Base-by-base conservation (phyloP, 768 basidiomycete species). In the Leccinum fibrillosum region DNA sequence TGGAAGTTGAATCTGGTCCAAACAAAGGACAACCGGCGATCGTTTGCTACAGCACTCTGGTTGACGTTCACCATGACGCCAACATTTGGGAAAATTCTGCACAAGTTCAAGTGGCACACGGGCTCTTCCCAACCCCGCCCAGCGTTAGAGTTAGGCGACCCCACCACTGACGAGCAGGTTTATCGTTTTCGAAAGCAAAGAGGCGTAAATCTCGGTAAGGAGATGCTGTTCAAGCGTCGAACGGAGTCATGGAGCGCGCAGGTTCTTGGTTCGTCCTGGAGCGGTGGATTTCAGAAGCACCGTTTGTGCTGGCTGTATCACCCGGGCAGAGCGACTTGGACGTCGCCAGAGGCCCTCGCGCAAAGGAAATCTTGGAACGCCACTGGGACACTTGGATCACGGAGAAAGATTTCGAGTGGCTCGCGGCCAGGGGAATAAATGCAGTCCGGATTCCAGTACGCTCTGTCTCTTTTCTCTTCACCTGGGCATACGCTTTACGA, bases 181-280 rank as follows among this genome's bases (percentile, higher is more conserved):
- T 79, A 83, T 64, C 78, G 82, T 37, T 88, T 84, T 73, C 80
- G 90, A 61, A 87, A 85, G 65, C 89, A 90, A 64, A 79, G 85
- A 54, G 90, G 90, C n/a, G 85, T 92, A 5, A 93, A 93, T 69
- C 81, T 93, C 10, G 90, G 90, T 86, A 68, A 69, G 59, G 56
- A 28, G 53, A 23, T 25, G 47, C 42, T 28, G 58, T 51, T 32
- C 60, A 56, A 37, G 8, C 26, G 13, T 45, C 34, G 49, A 51
- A 42, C 49, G 32, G 47, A 57, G 61, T 62, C 59, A 65, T 52
- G 42, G 12, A 54, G 55, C 26, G 8, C 21, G 26, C 58, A 90
- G 88, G 88, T 1, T 86, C 82, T 7, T 90, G 88, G 89, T 92
- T 92, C 61, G 85, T 88, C 3, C 79, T 90, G 17, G 90, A 92